Evolutionary conservation across 257 asterid genomes (phyloP).

Genomic region (Asclepias syriaca): DNA sequence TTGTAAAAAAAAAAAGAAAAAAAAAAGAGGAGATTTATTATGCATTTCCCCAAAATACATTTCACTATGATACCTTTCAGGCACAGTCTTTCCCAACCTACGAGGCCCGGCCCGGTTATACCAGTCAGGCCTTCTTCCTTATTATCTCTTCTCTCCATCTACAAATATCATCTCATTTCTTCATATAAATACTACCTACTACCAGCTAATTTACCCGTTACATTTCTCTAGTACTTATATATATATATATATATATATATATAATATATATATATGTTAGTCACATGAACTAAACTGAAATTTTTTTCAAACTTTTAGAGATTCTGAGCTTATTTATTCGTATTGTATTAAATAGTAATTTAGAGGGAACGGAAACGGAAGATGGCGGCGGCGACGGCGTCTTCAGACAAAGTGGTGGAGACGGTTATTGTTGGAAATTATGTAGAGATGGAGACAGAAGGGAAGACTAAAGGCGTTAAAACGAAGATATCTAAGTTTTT

Average conservation of each 20-base stretch:
- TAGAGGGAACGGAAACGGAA: not conserved
- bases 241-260: not conserved
- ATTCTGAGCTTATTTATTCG: too few species aligned
- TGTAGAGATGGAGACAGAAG: constrained; percentile 72
- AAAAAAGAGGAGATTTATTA: constrained; percentile 20
- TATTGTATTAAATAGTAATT: too few species aligned
- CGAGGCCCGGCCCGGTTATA: not conserved
- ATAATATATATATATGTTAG: too few species aligned
- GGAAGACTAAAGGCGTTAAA: constrained; percentile 43
- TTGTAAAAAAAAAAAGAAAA: not conserved
- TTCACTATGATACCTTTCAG: constrained; percentile 6
- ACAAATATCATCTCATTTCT: not conserved
- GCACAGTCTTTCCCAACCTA: constrained; percentile 29
- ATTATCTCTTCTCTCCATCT: not conserved
- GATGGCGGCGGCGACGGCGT: constrained; percentile 47
- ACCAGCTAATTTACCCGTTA: not conserved
- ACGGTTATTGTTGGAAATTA: constrained; percentile 59
- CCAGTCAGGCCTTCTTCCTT: not conserved
- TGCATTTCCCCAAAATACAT: constrained; percentile 28
- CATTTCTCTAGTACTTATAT: too few species aligned
- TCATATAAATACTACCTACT: constrained; percentile 1
- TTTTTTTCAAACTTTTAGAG: not conserved
- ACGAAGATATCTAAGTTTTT: constrained; percentile 52
- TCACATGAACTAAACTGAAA: not conserved
- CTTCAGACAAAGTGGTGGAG: constrained; percentile 70